Evolutionary conservation across 345 rosid genomes (phyloP), one percentile per base, ranked within the genome.

Genomic region (Populus simonii): DNA sequence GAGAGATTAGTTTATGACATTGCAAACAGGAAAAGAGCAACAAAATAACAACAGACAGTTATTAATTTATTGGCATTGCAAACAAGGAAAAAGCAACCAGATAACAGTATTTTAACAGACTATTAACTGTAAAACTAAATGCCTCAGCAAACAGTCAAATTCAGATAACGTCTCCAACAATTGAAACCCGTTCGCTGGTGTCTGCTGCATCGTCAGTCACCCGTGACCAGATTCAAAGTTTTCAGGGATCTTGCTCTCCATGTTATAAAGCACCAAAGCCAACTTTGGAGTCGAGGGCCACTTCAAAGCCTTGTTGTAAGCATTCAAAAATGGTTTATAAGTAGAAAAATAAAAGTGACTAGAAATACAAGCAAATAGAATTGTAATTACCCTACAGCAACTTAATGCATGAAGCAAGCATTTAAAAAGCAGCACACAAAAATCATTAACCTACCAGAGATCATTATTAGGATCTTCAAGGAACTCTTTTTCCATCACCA

Each of bases 391-490:
- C 16, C 15, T 10, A 59, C 29, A n/a, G 65, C 4, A 59, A 10
- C 65, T 59, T 23, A 59, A 59, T 11, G 65, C 65, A 23, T 10
- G 29, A n/a, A 33, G 65, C 33, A 18, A 29, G 47, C 20, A 33
- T 8, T 29, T 6, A 15, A 27, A 27, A 53, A 66, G 25, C 79
- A 23, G 53, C 47, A 51, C 25, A 57, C 31, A 45, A 59, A 38
- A 68, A 27, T 15, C 13, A 38, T 10, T 22, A 22, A 72, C 49
- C 51, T 70, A 78, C 81, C 70, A 74, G 73, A 80, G 51, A 85
- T 53, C 35, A 62, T 55, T n/a, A 12, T 51, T 29, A 63, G 25
- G 33, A 23, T 59, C 17, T 12, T 68, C 66, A 13, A 10, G 51
- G 36, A 75, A 69, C 43, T 4, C 68, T 39, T 65, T 71, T 29